Evolutionary conservation across 257 asterid genomes (phyloP), one percentile per base, ranked within the genome.

Genomic region (Solanum pennellii): DNA sequence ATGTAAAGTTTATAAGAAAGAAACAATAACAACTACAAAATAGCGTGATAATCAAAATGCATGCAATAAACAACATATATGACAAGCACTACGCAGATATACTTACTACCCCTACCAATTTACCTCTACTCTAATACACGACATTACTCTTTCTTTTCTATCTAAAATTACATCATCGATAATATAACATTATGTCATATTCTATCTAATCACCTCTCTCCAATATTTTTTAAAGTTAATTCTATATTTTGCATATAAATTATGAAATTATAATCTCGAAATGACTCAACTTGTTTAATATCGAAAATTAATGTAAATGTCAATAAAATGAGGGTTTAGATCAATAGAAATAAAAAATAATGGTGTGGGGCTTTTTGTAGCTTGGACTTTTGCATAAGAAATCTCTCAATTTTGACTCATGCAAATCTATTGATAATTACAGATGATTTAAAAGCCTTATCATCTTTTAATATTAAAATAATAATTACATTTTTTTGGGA

Each of bases 351-450:
- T 33, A 33, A 37, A 66, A 79, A 88, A 56, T 37, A 80, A 80
- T 74, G 85, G 90, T 3, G 82, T 33, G 65, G 88, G 90, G 86
- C 89, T 73, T 85, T 90, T 87, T 87, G 73, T 85, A 41, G 83
- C 37, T 90, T 91, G 93, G 89, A 86, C 74, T 89, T 80, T 91
- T 89, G 82, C 87, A 86, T 59, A 83, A 86, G 92, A 89, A 85
- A 89, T 83, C 74, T 41, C 18, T 21, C 49, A 27, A 60, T 45
- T 73, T 89, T 82, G 83, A 74, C 85, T 21, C 42, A 84, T 88
- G 86, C 56, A 31, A 83, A 86, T 82, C 90, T 89, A 71, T 75
- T 86, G 88, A 89, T 93, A 89, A 90, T 88, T 68, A 87, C 91
- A 84, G 85, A 25, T 72, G 87, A 60, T 74, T 13, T 35, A 13